Evolutionary conservation across 2,329 filamentous ascomycete species (phyloP).

Genomic region (Trichothecium roseum): DNA sequence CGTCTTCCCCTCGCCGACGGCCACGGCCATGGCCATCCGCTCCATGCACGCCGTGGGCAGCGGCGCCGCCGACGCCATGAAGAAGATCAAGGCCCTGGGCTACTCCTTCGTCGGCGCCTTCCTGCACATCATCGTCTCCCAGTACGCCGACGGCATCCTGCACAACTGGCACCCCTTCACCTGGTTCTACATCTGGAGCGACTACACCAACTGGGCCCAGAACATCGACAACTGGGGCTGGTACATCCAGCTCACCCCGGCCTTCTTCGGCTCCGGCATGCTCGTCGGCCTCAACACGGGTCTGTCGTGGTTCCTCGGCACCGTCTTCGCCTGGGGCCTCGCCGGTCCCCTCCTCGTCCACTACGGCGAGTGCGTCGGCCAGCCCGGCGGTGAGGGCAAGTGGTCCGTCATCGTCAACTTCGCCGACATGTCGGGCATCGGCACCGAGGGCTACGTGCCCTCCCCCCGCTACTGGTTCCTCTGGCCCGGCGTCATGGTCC

Average conservation of each 20-base stretch:
- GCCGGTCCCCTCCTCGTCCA: conserved; percentile 35
- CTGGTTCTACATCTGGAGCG: conserved; percentile 44
- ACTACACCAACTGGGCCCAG: conserved; percentile 38
- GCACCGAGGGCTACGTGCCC: conserved; percentile 15
- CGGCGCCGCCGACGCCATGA: conserved; percentile 40
- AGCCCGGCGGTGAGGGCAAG: conserved; percentile 14
- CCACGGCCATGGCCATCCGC: conserved; percentile 50
- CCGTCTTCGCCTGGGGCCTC: conserved; percentile 42
- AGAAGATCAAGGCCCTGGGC: conserved; percentile 45
- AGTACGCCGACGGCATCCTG: conserved; percentile 49
- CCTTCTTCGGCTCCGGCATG: conserved; percentile 48
- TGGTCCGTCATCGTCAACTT: conserved; percentile 21
- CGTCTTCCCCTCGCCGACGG: conserved; percentile 49
- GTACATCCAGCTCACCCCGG: conserved; percentile 48
- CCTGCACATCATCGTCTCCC: conserved; percentile 41
- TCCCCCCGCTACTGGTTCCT: conserved; percentile 32
- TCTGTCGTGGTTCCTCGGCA: conserved; percentile 45
- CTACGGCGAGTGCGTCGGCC: conserved; percentile 41
- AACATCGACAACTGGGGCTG: conserved; percentile 51
- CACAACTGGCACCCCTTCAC: conserved; percentile 48
- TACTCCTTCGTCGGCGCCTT: conserved; percentile 40
- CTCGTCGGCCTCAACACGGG: conserved; percentile 43
- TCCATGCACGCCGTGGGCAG: conserved; percentile 48
- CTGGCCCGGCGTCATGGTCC: conserved; percentile 33
- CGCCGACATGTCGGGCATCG: conserved; percentile 18